Percentiles rank a stretch among this genome's conserved stretches.
These are phyloP conservation scores for Scytalidium lignicola DNA, from an alignment of 2,329 filamentous ascomycete genomes.

Conservation along the genomic window DNA sequence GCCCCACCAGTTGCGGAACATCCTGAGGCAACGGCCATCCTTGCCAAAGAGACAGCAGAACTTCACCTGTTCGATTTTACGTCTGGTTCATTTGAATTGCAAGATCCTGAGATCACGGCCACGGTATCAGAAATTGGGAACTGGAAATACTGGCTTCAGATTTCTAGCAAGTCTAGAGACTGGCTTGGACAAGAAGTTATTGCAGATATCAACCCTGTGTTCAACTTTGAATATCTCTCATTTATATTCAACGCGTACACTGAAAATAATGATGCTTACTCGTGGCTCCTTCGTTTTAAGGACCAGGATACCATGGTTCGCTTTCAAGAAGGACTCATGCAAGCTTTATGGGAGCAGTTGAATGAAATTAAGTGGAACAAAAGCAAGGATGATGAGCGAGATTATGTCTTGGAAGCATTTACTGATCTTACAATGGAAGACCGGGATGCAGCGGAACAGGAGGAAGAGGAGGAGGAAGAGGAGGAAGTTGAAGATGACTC, in stretches of 20 bases:
- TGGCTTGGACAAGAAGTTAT: conserved; percentile 85
- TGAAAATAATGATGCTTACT: conserved; percentile 83
- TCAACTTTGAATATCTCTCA: conserved; percentile 98
- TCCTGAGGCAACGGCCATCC: conserved; percentile 66
- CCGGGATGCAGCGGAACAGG: conserved; percentile 47
- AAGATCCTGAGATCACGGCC: conserved; percentile 63
- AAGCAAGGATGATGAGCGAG: conserved; percentile 83
- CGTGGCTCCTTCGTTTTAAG: conserved; percentile 90
- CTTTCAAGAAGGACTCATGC: conserved; percentile 93
- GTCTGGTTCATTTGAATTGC: conserved; percentile 75
- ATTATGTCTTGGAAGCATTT: conserved; percentile 94
- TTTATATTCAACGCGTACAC: conserved; percentile 99
- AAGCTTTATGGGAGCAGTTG: conserved; percentile 92
- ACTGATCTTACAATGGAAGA: conserved; percentile 93
- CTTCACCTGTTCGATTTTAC: conserved; percentile 91
- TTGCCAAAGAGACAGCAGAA: conserved; percentile 73
- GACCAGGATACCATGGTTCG: conserved; percentile 74
- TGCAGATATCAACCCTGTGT: conserved; percentile 93
- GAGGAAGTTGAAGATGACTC: conserved; percentile 53
- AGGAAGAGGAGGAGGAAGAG: conserved; percentile 44
- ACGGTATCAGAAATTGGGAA: conserved; percentile 80
- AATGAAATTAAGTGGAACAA: conserved; percentile 94
- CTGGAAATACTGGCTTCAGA: conserved; percentile 95
- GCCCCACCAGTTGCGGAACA: conserved; percentile 55
- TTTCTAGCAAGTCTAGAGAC: conserved; percentile 67